These are phyloP conservation scores for Sphagnurus paluster DNA, from an alignment of 1,284 basidiomycete genomes.

Conservation along the genomic window DNA sequence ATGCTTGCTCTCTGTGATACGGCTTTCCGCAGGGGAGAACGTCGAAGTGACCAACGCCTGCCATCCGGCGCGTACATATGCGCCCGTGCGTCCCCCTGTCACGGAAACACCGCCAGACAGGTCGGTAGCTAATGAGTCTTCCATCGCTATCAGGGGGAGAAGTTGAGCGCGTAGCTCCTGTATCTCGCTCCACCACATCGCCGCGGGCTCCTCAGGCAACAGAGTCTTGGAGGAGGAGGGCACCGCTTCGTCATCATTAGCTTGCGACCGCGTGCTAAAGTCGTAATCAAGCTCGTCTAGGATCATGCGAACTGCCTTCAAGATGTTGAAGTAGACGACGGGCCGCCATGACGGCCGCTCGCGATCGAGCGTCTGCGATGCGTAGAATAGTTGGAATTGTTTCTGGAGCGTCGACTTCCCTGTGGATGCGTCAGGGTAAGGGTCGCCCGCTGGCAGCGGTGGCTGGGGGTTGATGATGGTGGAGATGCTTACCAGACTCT, in stretches of 20 bases:
- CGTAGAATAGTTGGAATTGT: slow-evolving; percentile 79
- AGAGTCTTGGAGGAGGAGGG: slow-evolving; percentile 14
- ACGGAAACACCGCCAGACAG: slow-evolving; percentile 64
- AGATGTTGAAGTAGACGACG: slow-evolving; percentile 78
- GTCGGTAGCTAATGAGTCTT: slow-evolving; percentile 66
- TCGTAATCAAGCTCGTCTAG: slow-evolving; percentile 72
- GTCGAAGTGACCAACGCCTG: slow-evolving; percentile 55
- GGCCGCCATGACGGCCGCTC: slow-evolving; percentile 75
- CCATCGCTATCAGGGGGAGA: slow-evolving; percentile 63
- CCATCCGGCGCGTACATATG: slow-evolving; percentile 69
- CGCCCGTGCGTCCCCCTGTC: slow-evolving; percentile 56
- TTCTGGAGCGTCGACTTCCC: slow-evolving; percentile 80
- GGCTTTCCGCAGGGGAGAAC: slow-evolving; percentile 37
- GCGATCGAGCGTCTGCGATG: slow-evolving; percentile 63
- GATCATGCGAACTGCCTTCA: slow-evolving; percentile 75
- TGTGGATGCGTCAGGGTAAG: too few relatives aligned
- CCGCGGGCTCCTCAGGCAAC: slow-evolving; percentile 16
- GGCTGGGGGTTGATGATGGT: too few relatives aligned
- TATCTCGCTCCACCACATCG: slow-evolving; percentile 43
- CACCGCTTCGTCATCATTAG: slow-evolving; percentile 16
- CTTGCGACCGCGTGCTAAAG: slow-evolving; percentile 30
- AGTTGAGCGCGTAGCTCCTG: slow-evolving; percentile 54
- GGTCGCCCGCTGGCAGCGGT: too few relatives aligned
- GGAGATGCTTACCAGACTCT: slow-evolving; percentile 51
- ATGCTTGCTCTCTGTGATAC: slow-evolving; percentile 25